phyloP scores from a whole-genome alignment of 2,329 filamentous ascomycete genomes.

The Diatrype stigma region DNA sequence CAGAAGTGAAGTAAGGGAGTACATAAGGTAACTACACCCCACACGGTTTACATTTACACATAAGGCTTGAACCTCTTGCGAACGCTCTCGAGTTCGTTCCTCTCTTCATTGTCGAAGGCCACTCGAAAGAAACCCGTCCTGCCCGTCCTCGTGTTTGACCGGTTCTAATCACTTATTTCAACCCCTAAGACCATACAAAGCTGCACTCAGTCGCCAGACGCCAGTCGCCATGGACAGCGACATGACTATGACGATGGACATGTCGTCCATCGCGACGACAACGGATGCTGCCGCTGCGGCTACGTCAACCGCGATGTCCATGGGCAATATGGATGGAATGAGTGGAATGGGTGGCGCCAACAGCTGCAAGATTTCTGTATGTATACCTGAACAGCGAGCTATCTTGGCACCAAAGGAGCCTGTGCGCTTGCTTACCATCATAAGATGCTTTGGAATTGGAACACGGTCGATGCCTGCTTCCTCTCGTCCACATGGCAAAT shows the following conservation, averaged over 20 bases:
- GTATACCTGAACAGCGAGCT: constrained; percentile 8
- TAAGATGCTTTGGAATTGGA: constrained; percentile 79
- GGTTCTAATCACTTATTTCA: no score
- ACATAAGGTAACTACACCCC: no score
- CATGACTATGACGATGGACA: constrained; percentile 12
- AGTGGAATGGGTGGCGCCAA: constrained; percentile 12
- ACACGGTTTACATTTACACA: no score
- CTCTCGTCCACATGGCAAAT: constrained; percentile 67
- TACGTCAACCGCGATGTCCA: constrained; percentile 3
- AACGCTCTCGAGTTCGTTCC: no score
- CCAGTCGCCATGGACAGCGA: neutral
- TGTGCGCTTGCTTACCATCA: neutral
- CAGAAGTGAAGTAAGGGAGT: no score
- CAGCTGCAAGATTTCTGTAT: constrained; percentile 40
- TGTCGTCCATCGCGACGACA: constrained; percentile 12
- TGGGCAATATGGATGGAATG: constrained; percentile 18
- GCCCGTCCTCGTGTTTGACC: no score
- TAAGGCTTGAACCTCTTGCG: no score
- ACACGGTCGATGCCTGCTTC: constrained; percentile 70
- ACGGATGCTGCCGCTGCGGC: constrained; percentile 5
- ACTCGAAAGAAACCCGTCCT: no score
- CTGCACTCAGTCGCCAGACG: neutral
- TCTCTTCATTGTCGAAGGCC: no score
- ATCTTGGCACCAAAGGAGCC: constrained; percentile 6
- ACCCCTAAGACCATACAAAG: no score